These are phyloP conservation scores for Rhodotorula paludigena DNA, from an alignment of 768 basidiomycete genomes.

Conservation along the genomic window DNA sequence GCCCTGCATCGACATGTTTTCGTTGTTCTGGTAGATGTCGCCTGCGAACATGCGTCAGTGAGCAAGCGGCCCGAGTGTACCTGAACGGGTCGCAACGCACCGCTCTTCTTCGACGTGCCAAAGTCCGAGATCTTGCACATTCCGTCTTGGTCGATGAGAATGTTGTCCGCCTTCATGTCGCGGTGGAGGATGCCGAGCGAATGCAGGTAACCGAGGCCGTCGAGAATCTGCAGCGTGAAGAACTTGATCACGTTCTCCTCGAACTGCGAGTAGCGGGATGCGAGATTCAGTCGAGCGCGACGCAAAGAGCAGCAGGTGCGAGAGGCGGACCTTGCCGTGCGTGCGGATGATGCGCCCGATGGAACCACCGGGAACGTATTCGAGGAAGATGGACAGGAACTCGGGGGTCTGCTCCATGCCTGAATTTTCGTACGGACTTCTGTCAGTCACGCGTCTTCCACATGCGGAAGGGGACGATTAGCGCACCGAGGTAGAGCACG, in stretches of 20 bases:
- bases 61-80: too few relatives aligned
- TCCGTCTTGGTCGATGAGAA: slow-evolving; percentile 86
- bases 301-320: neutral
- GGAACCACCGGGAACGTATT: slow-evolving; percentile 97
- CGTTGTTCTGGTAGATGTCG: slow-evolving; percentile 67
- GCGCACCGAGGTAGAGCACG: slow-evolving; percentile 81
- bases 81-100: slow-evolving; percentile 44
- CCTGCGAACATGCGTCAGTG: too few relatives aligned
- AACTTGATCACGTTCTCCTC: slow-evolving; percentile 85
- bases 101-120: slow-evolving; percentile 91
- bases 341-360: slow-evolving; percentile 83
- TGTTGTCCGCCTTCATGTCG: slow-evolving; percentile 96
- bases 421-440: neutral
- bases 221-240: slow-evolving; percentile 85
- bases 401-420: slow-evolving; percentile 43
- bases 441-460: neutral
- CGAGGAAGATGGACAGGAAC: slow-evolving; percentile 68
- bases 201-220: slow-evolving; percentile 88
- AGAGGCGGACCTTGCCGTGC: slow-evolving; percentile 59
- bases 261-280: slow-evolving; percentile 50
- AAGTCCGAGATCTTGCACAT: slow-evolving; percentile 97
- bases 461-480: neutral
- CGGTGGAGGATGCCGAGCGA: slow-evolving; percentile 85
- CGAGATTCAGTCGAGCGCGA: too few relatives aligned
- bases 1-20: slow-evolving; percentile 83